A percentile compares a stretch with the other conserved stretches of the same genome.
phyloP scores from a whole-genome alignment of 1,284 basidiomycete genomes.

The Exsudoporus floridanus region DNA sequence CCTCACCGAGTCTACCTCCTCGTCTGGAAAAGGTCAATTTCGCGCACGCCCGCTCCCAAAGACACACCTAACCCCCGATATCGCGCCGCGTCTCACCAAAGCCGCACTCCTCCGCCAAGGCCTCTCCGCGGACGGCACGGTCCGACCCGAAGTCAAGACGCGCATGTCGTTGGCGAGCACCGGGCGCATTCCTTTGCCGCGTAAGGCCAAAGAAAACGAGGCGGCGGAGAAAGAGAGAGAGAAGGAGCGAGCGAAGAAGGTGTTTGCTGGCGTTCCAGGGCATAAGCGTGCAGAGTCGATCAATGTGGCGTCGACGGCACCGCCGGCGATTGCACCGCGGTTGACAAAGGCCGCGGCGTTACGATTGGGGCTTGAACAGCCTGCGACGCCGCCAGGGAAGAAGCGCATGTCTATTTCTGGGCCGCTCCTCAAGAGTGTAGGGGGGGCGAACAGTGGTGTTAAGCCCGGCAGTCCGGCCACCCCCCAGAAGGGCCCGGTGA shows the following conservation, averaged over 20 bases:
- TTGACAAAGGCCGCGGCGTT: slow-evolving; percentile 73
- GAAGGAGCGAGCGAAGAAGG: slow-evolving; percentile 59
- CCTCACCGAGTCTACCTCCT: slow-evolving; percentile 20
- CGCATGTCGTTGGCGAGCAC: slow-evolving; percentile 37
- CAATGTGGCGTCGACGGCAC: slow-evolving; percentile 68
- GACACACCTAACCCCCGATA: slow-evolving; percentile 60
- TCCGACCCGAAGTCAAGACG: slow-evolving; percentile 24
- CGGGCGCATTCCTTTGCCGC: slow-evolving; percentile 28
- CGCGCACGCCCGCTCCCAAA: slow-evolving; percentile 70
- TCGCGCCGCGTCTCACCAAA: slow-evolving; percentile 74
- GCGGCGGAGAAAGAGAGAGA: slow-evolving; percentile 43
- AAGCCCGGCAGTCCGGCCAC: background rate
- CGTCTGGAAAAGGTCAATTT: slow-evolving; percentile 54
- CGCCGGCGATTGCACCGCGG: slow-evolving; percentile 68
- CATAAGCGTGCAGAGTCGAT: slow-evolving; percentile 70
- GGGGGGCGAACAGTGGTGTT: slow-evolving; percentile 3
- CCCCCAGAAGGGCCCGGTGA: slow-evolving; percentile 12
- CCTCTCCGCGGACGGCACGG: slow-evolving; percentile 35
- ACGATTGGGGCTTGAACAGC: slow-evolving; percentile 51
- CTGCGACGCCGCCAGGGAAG: slow-evolving; percentile 37
- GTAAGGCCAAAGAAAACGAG: slow-evolving; percentile 29
- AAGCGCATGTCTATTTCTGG: slow-evolving; percentile 25
- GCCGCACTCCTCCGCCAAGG: slow-evolving; percentile 76
- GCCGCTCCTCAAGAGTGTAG: slow-evolving; percentile 7
- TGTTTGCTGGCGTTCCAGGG: slow-evolving; percentile 73